Evolutionary conservation across 257 asterid species (phyloP).

Genomic region (Lycium ferocissimum): DNA sequence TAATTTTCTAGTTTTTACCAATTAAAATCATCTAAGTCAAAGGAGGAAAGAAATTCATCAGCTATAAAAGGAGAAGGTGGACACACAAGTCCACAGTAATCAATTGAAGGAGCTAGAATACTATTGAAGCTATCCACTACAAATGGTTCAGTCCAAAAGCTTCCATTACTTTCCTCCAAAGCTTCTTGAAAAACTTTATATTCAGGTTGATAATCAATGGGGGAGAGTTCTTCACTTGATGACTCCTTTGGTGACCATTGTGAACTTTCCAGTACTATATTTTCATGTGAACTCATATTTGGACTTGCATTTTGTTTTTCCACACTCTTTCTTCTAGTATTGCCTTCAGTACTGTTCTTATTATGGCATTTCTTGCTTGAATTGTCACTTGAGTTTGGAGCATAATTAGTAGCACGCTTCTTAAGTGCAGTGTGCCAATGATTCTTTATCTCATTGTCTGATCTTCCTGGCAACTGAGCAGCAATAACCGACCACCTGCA

Average conservation of each 20-base stretch:
- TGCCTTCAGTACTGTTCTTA: background rate
- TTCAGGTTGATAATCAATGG: background rate
- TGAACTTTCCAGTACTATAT: conserved; percentile 14
- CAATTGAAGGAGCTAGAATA: background rate
- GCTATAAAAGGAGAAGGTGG: conserved; percentile 40
- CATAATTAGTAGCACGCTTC: background rate
- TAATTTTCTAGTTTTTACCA: background rate
- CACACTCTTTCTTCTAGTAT: background rate
- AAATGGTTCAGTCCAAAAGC: conserved; percentile 36
- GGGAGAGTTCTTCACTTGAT: conserved; percentile 13
- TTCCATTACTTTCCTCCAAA: background rate
- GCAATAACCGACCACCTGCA: conserved; percentile 33
- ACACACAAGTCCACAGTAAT: conserved; percentile 28
- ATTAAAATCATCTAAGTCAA: conserved; percentile 21
- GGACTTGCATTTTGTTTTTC: background rate
- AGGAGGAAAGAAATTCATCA: conserved; percentile 33
- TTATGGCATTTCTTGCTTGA: conserved; percentile 1
- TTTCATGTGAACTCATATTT: background rate
- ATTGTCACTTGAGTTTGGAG: background rate
- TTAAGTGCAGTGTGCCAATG: conserved; percentile 30
- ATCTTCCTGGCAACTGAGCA: conserved; percentile 22
- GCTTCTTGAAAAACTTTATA: background rate
- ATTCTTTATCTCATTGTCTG: conserved; percentile 32
- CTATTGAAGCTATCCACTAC: background rate
- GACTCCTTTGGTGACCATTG: background rate